Evolutionary conservation across 495 filamentous ascomycete species (phyloP).

Genomic region (Xylaria scruposa): DNA sequence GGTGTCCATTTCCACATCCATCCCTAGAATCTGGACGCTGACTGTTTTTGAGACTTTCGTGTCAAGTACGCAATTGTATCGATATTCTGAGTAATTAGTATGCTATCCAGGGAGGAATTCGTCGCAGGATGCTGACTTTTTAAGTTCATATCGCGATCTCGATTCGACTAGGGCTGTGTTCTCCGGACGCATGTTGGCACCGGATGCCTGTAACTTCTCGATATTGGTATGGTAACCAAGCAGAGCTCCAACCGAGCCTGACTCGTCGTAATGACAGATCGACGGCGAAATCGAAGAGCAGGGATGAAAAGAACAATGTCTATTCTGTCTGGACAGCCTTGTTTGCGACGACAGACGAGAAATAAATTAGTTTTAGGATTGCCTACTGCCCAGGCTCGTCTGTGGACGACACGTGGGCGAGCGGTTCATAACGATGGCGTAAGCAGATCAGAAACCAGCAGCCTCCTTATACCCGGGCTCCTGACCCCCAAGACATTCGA

Average conservation of each 20-base stretch:
- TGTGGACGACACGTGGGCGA: conserved; percentile 4
- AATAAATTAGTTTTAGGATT: not conserved
- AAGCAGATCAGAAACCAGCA: conserved; percentile 13
- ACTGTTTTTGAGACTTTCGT: not conserved
- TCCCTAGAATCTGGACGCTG: not conserved
- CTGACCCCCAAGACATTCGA: conserved; percentile 3
- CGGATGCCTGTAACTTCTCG: conserved; percentile 5
- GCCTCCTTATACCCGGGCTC: conserved; percentile 18
- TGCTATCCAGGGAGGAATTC: conserved; percentile 10
- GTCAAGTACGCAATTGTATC: not conserved
- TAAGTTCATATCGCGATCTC: conserved; percentile 13
- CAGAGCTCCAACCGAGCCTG: not conserved
- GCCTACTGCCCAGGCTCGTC: not conserved
- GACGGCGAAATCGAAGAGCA: not conserved
- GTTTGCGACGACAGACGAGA: not conserved
- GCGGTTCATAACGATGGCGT: conserved; percentile 3
- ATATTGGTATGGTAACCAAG: conserved; percentile 4
- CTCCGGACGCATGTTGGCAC: conserved; percentile 25
- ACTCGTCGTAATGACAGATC: conserved; percentile 2
- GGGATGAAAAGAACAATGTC: not conserved
- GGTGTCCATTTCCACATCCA: conserved; percentile 12
- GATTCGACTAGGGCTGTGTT: conserved; percentile 16
- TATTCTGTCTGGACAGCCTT: not conserved
- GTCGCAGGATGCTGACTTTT: not conserved
- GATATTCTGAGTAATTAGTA: not conserved